These are phyloP conservation scores for Colletotrichum costaricense DNA, from an alignment of 2,329 filamentous ascomycete genomes.

Conservation along the genomic window DNA sequence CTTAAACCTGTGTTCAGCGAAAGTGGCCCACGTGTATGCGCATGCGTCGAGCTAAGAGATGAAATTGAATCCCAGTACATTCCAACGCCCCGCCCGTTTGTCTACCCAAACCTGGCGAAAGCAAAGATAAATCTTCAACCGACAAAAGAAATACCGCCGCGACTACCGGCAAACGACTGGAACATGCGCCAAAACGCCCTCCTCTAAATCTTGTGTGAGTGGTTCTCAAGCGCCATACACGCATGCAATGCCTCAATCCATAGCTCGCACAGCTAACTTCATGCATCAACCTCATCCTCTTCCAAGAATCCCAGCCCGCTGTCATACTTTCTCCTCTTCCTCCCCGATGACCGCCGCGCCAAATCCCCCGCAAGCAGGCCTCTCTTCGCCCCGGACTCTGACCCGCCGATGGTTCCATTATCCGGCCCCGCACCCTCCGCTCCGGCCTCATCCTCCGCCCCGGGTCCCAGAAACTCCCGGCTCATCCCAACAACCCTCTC, in stretches of 20 bases:
- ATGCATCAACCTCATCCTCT: slow-evolving; percentile 59
- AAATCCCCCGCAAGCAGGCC: slow-evolving; percentile 43
- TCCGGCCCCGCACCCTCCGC: not conserved
- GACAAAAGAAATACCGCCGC: slow-evolving; percentile 7
- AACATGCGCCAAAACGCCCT: slow-evolving; percentile 18
- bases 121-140: not conserved
- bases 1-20: not conserved
- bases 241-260: not conserved
- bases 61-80: not conserved
- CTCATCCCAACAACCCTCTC: slow-evolving; percentile 60
- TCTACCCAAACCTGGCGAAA: not conserved
- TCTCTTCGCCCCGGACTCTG: slow-evolving; percentile 37
- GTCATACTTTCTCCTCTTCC: slow-evolving; percentile 62
- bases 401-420: slow-evolving; percentile 21
- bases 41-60: not conserved
- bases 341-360: slow-evolving; percentile 45
- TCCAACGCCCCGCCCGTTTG: not conserved
- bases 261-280: not conserved
- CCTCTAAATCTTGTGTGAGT: not conserved
- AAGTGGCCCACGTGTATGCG: not conserved
- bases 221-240: not conserved
- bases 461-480: slow-evolving; percentile 52
- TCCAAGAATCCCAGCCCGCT: slow-evolving; percentile 67
- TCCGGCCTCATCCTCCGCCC: slow-evolving; percentile 39
- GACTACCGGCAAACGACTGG: slow-evolving; percentile 8